These are phyloP conservation scores for Vicia villosa DNA, from an alignment of 306 rosid genomes.

Conservation along the genomic window DNA sequence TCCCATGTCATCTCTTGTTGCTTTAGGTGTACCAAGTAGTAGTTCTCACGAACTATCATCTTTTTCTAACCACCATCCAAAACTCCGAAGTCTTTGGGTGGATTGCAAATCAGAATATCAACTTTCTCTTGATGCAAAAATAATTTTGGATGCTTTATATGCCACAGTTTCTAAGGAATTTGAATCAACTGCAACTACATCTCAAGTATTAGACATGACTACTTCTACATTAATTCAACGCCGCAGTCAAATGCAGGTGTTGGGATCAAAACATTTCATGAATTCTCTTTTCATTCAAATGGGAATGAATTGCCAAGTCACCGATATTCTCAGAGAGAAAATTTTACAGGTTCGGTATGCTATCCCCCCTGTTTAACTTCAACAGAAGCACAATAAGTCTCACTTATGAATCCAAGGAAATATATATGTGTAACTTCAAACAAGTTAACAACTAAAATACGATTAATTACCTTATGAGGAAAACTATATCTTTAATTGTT, in stretches of 20 bases:
- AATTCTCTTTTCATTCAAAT: slow-evolving; percentile 8
- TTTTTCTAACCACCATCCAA: not conserved
- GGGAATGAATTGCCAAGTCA: slow-evolving; percentile 14
- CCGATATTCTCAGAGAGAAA: not conserved
- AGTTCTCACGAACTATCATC: not conserved
- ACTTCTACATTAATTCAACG: not conserved
- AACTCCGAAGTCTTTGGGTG: slow-evolving; percentile 22
- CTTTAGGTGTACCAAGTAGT: not conserved
- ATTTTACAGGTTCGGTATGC: slow-evolving; percentile 19
- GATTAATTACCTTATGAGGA: too few relatives aligned
- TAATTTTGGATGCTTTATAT: not conserved
- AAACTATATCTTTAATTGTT: too few relatives aligned
- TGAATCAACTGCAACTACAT: slow-evolving; percentile 14
- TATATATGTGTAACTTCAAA: too few relatives aligned
- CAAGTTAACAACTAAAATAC: too few relatives aligned
- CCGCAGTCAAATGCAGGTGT: not conserved
- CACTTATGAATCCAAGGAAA: too few relatives aligned
- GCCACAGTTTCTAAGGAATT: not conserved
- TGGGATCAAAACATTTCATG: not conserved
- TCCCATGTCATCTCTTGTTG: not conserved
- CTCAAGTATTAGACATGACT: not conserved
- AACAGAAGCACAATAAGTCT: not conserved
- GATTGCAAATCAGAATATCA: not conserved
- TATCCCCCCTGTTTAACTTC: not conserved
- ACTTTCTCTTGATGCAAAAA: not conserved